Percentiles rank a stretch among this genome's conserved stretches.
Evolutionary conservation across 1,284 basidiomycete species (phyloP).

Genomic region (Sporisorium reilianum): DNA sequence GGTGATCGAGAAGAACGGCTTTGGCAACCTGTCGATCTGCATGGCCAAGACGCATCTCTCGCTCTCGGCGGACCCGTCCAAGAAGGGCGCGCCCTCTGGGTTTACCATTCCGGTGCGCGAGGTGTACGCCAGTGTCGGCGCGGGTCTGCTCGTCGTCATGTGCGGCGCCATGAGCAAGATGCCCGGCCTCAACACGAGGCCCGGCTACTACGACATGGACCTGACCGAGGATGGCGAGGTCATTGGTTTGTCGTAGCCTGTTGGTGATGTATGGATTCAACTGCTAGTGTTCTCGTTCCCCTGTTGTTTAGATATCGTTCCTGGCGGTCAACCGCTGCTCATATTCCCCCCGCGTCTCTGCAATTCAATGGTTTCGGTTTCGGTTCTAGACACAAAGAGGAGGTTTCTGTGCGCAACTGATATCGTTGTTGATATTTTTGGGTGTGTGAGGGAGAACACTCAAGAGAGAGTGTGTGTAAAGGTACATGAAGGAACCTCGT

Average conservation of each 20-base stretch:
- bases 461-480: slow-evolving; percentile 10
- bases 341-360: not conserved
- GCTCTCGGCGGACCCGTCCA: slow-evolving; percentile 59
- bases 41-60: slow-evolving; percentile 90
- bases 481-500: slow-evolving; percentile 15
- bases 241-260: slow-evolving; percentile 66
- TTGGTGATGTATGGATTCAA: slow-evolving; percentile 12
- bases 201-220: slow-evolving; percentile 73
- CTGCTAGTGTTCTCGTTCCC: slow-evolving; percentile 6
- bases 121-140: slow-evolving; percentile 89
- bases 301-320: slow-evolving; percentile 2
- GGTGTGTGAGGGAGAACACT: slow-evolving; percentile 14
- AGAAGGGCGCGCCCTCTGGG: slow-evolving; percentile 62
- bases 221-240: slow-evolving; percentile 69
- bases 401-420: slow-evolving; percentile 36
- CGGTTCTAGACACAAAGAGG: not conserved
- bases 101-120: slow-evolving; percentile 94
- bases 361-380: not conserved
- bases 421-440: slow-evolving; percentile 51
- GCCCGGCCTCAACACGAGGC: slow-evolving; percentile 94
- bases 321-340: slow-evolving; percentile 6
- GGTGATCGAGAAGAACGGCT: slow-evolving; percentile 91
- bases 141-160: slow-evolving; percentile 94
- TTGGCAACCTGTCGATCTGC: slow-evolving; percentile 79
- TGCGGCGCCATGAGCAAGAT: slow-evolving; percentile 80